Conservation (phyloP, 2,329 filamentous ascomycete genomes). For the Beauveria brongniartii region DNA sequence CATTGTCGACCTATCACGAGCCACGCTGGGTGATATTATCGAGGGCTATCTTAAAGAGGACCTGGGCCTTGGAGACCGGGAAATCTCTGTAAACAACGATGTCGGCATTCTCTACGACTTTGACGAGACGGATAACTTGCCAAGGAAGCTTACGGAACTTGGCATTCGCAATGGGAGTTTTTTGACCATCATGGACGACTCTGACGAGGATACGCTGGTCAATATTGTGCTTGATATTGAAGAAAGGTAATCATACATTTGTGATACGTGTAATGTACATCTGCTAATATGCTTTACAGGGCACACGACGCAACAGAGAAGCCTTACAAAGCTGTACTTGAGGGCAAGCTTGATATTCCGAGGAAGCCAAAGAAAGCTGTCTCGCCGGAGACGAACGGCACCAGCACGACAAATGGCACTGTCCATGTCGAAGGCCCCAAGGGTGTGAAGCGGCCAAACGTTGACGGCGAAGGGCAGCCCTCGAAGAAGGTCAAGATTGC, state of each 20-base stretch:
- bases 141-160: conserved; percentile 70
- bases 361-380: conserved; percentile 40
- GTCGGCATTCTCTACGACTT: conserved; percentile 77
- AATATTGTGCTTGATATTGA: conserved; percentile 70
- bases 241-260: conserved; percentile 41
- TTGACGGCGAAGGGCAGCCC: conserved; percentile 33
- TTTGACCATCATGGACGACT: conserved; percentile 77
- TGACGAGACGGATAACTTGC: conserved; percentile 79
- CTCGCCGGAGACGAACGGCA: conserved; percentile 31
- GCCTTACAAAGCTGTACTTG: conserved; percentile 41
- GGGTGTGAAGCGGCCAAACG: conserved; percentile 38
- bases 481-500: conserved; percentile 42
- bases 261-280: background rate
- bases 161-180: conserved; percentile 69
- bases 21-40: conserved; percentile 73
- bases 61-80: conserved; percentile 68
- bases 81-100: conserved; percentile 70
- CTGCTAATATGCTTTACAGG: conserved; percentile 28
- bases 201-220: conserved; percentile 64
- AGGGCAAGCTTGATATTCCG: conserved; percentile 41
- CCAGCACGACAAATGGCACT: conserved; percentile 33
- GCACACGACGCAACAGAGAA: conserved; percentile 38
- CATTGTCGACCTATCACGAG: conserved; percentile 58
- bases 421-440: conserved; percentile 23
- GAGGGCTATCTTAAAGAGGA: conserved; percentile 61